phyloP scores from a whole-genome alignment of 768 basidiomycete genomes.

The Clathrus columnatus region DNA sequence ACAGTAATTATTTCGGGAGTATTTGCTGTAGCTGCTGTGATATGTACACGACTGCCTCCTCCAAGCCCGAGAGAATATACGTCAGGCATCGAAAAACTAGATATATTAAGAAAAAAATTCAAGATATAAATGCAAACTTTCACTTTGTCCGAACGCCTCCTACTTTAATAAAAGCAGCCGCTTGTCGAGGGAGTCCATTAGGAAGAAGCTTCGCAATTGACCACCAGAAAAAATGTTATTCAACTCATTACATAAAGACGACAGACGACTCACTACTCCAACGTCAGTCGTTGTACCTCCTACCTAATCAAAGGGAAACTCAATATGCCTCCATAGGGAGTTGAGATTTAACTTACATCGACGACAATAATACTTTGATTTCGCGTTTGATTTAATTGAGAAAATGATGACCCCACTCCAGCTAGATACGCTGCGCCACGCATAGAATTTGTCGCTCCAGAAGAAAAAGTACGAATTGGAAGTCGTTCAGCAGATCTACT shows the following conservation, averaged over 20 bases:
- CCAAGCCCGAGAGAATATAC: constrained; percentile 49
- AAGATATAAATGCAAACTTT: constrained; percentile 27
- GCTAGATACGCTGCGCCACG: constrained; percentile 56
- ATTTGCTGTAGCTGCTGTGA: constrained; percentile 14
- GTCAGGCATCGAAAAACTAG: constrained; percentile 23
- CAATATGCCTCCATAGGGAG: not conserved
- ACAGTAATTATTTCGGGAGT: constrained; percentile 35
- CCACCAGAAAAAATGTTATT: not conserved
- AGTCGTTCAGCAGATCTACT: constrained; percentile 34
- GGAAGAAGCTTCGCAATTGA: constrained; percentile 30
- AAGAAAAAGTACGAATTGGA: constrained; percentile 55
- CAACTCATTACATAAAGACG: not conserved
- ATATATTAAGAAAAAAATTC: not conserved
- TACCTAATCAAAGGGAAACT: constrained; percentile 19
- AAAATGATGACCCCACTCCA: constrained; percentile 24
- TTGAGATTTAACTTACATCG: constrained; percentile 26
- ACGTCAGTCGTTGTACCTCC: constrained; percentile 63
- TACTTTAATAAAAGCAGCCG: constrained; percentile 52
- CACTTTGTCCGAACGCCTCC: constrained; percentile 53
- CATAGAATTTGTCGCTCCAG: constrained; percentile 63
- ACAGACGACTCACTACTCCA: constrained; percentile 29
- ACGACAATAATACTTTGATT: constrained; percentile 39
- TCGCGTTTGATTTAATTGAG: constrained; percentile 17
- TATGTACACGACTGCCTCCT: constrained; percentile 48
- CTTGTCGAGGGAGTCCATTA: constrained; percentile 53